Base-by-base conservation (phyloP, 2,329 filamentous ascomycete genomes). In the Aspergillus transmontanensis region DNA sequence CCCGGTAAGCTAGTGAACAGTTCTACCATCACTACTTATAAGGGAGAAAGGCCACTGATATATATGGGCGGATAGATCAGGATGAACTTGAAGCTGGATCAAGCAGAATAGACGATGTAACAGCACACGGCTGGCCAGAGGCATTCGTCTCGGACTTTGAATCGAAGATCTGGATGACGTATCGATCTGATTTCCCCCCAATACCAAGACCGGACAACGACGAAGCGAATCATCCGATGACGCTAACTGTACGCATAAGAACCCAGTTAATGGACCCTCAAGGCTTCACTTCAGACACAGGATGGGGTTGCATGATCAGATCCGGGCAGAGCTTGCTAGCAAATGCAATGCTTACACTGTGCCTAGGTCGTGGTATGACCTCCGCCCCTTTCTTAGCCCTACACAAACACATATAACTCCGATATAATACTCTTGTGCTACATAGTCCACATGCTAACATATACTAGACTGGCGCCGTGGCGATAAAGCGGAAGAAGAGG, bases 251-350 rank as follows among this genome's bases (percentile, higher is more conserved):
- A 78, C 89, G 93, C 57, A 83, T 98, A 69, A 91, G 93, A 72
- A 94, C 85, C 59, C 90, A 93, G 72, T 81, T 98, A 6, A 85
- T 87, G 12, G 92, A 97, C 56, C 87, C 92, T 62, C 84, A 85
- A 30, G 93, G 92, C 5, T 99, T 98, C 78, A 91, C 92, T 12
- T 94, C 93, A 2, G 95, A 99, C 76, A 94, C 92, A 11, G 95
- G 95, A 58, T 99, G 96, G 93, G 95, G 95, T 0, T 99, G 95
- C 75, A 99, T 99, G 95, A 98, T 99, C 71, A 85, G 95, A 64
- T 97, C 94, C 6, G 95, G 95, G 4, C 95, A 99, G 81, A 94
- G 92, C 72, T 84, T 99, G 30, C 83, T 99, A 48, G 94, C 94
- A 51, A 99, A 98, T 78, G 86, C 94, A 1, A 83, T 98, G 71